Evolutionary conservation across 1,284 basidiomycete genomes (phyloP).

Genomic region (Malassezia equina): DNA sequence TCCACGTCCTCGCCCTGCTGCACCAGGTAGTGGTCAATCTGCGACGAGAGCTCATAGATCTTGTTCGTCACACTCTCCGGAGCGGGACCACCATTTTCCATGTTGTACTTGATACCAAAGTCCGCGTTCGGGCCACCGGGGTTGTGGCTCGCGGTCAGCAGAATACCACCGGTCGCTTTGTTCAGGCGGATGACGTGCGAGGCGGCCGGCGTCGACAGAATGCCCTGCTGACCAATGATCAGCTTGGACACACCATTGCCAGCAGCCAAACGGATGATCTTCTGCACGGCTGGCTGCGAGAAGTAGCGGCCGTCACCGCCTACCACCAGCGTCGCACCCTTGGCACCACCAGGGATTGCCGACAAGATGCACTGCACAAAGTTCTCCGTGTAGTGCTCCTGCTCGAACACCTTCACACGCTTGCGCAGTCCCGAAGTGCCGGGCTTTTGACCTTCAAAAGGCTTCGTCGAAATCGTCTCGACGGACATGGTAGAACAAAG

Average conservation of each 20-base stretch:
- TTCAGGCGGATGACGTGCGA: slow-evolving; percentile 90
- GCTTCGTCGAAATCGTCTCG: slow-evolving; percentile 35
- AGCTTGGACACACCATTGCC: slow-evolving; percentile 56
- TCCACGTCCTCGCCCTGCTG: slow-evolving; percentile 72
- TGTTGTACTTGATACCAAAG: slow-evolving; percentile 99
- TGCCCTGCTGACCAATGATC: slow-evolving; percentile 59
- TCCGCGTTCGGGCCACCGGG: slow-evolving; percentile 93
- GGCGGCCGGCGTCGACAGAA: slow-evolving; percentile 91
- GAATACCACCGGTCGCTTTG: slow-evolving; percentile 91
- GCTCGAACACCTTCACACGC: slow-evolving; percentile 47
- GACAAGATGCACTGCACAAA: slow-evolving; percentile 90
- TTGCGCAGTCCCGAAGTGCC: slow-evolving; percentile 46
- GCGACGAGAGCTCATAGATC: slow-evolving; percentile 84
- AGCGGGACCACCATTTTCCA: slow-evolving; percentile 89
- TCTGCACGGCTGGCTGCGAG: slow-evolving; percentile 76
- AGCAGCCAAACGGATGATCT: slow-evolving; percentile 79
- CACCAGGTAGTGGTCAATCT: slow-evolving; percentile 72
- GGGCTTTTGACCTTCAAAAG: slow-evolving; percentile 48
- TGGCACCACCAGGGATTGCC: slow-evolving; percentile 66
- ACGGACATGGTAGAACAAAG: slow-evolving; percentile 25
- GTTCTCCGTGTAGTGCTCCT: slow-evolving; percentile 94
- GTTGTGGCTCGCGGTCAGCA: slow-evolving; percentile 96
- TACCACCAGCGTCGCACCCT: slow-evolving; percentile 72
- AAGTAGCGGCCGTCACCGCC: slow-evolving; percentile 96
- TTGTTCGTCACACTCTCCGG: slow-evolving; percentile 87